These are phyloP conservation scores for Candida schatavii DNA, from an alignment of 805 yeast genomes.

Conservation along the genomic window DNA sequence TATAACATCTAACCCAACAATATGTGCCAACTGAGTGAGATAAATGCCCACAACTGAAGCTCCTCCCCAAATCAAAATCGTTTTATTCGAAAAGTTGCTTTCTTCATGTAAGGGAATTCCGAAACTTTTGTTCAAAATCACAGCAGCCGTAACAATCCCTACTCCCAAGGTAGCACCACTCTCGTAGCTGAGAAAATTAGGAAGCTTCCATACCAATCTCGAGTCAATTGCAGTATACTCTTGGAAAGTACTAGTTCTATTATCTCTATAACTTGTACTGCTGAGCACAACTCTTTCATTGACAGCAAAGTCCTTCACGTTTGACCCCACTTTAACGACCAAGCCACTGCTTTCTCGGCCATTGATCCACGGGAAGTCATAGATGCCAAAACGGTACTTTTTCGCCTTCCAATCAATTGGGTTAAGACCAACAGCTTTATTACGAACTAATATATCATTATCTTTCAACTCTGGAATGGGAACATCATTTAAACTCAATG, in stretches of 20 bases:
- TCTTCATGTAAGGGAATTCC: slow-evolving; percentile 8
- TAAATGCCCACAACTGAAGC: slow-evolving; percentile 47
- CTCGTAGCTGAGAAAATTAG: slow-evolving; percentile 29
- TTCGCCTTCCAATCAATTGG: slow-evolving; percentile 52
- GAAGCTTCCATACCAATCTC: slow-evolving; percentile 44
- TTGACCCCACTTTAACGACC: slow-evolving; percentile 31
- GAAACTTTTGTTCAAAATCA: slow-evolving; percentile 20
- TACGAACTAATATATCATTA: slow-evolving; percentile 23
- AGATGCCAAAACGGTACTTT: slow-evolving; percentile 43
- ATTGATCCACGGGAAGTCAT: slow-evolving; percentile 49
- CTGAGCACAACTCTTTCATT: slow-evolving; percentile 43
- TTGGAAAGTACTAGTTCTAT: slow-evolving; percentile 47
- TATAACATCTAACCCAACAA: slow-evolving; percentile 38
- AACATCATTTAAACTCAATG: slow-evolving; percentile 13
- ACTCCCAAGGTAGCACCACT: slow-evolving; percentile 48
- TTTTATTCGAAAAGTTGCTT: slow-evolving; percentile 5
- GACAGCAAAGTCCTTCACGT: slow-evolving; percentile 24
- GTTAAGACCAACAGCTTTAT: slow-evolving; percentile 39
- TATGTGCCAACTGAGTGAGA: slow-evolving; percentile 39
- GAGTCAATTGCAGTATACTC: slow-evolving; percentile 44
- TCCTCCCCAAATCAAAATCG: slow-evolving; percentile 46
- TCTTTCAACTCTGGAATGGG: slow-evolving; percentile 18
- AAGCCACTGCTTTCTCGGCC: slow-evolving; percentile 47
- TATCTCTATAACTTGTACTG: slow-evolving; percentile 46
- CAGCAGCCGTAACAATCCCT: slow-evolving; percentile 44